A percentile compares a stretch with the other conserved stretches of the same genome.
phyloP scores from a whole-genome alignment of 768 basidiomycete species.

The Tricholoma hemisulphureum region DNA sequence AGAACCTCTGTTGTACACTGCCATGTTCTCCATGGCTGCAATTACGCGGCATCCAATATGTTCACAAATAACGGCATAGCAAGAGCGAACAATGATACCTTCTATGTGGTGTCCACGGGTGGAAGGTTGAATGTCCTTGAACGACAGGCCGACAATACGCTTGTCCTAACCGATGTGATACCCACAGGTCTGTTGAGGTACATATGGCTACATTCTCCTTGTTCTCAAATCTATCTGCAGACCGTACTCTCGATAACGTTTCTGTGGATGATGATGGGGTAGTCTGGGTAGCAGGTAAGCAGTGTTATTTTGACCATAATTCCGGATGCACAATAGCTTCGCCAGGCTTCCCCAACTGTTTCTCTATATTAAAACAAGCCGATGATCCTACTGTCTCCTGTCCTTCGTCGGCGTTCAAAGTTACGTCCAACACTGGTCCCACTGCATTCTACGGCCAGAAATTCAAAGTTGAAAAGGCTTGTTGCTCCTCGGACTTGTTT shows the following conservation, averaged over 20 bases:
- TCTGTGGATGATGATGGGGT: conserved; percentile 57
- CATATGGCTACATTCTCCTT: neutral
- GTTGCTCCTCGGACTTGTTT: neutral
- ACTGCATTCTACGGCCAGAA: conserved; percentile 59
- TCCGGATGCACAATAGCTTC: neutral
- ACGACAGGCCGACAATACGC: conserved; percentile 54
- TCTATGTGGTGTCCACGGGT: conserved; percentile 52
- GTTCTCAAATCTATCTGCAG: conserved; percentile 26
- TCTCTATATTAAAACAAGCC: conserved; percentile 40
- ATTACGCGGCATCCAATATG: conserved; percentile 51
- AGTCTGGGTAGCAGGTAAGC: conserved; percentile 61
- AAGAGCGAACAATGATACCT: conserved; percentile 53
- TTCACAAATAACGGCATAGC: conserved; percentile 63
- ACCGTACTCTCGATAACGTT: conserved; percentile 59
- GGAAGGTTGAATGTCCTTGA: conserved; percentile 57
- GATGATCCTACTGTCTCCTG: conserved; percentile 38
- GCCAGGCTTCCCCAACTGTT: conserved; percentile 43
- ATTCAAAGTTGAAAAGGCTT: conserved; percentile 56
- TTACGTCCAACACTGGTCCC: conserved; percentile 52
- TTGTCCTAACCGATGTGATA: conserved; percentile 54
- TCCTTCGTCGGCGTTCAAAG: conserved; percentile 50
- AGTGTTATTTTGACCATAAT: neutral
- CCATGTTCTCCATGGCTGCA: conserved; percentile 58
- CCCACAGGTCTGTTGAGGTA: conserved; percentile 48
- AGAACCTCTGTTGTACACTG: conserved; percentile 63